Conservation (phyloP, 2,329 filamentous ascomycete genomes). For the Calonectria hongkongensis region DNA sequence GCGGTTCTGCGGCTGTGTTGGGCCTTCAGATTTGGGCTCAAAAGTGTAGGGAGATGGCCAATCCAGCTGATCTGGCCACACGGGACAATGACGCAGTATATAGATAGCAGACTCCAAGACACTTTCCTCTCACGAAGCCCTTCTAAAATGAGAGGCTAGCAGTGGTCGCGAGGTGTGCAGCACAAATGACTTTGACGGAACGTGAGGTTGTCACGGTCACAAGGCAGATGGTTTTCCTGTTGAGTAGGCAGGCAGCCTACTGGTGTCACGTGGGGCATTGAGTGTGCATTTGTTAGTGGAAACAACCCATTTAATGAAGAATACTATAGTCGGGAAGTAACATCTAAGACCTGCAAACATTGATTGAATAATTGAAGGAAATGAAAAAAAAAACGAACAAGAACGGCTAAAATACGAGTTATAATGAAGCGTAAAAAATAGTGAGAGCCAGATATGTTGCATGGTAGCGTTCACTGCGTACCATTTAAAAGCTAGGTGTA, state of each 20-base stretch:
- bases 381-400: neutral
- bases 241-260: too few relatives aligned
- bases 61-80: slow-evolving; percentile 36
- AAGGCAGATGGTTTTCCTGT: slow-evolving; percentile 36
- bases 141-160: slow-evolving; percentile 21
- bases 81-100: slow-evolving; percentile 12
- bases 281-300: neutral
- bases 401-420: neutral
- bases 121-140: slow-evolving; percentile 40
- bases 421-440: neutral
- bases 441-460: neutral
- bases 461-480: neutral
- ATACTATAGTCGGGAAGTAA: too few relatives aligned
- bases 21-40: slow-evolving; percentile 7
- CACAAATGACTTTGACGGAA: slow-evolving; percentile 39
- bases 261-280: slow-evolving; percentile 9
- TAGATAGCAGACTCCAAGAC: slow-evolving; percentile 35
- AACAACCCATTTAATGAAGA: too few relatives aligned
- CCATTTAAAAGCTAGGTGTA: neutral
- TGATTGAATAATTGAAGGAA: neutral
- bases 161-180: slow-evolving; percentile 8
- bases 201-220: slow-evolving; percentile 51
- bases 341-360: too few relatives aligned
- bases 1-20: slow-evolving; percentile 35
- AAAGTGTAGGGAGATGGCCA: neutral